Conservation (phyloP, 192 early-diverging fungal genomes). For the Chytriomyces sp. region DNA sequence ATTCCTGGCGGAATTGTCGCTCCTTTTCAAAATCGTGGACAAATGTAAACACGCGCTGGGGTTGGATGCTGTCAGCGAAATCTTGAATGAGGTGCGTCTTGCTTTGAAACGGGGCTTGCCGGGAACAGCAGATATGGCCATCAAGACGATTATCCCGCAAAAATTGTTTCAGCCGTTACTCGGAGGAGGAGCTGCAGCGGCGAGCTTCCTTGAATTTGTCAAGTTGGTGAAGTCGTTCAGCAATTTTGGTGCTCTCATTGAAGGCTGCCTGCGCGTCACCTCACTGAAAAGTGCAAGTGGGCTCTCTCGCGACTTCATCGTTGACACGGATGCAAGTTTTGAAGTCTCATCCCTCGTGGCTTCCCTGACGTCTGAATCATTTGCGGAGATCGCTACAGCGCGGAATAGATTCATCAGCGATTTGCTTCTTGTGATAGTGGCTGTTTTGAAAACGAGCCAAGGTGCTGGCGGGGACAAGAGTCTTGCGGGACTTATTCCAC, state of each 20-base stretch:
- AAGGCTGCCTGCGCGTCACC: not conserved
- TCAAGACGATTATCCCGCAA: not conserved
- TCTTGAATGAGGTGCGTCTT: not conserved
- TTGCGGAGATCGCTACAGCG: conserved; percentile 1
- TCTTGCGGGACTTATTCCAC: not conserved
- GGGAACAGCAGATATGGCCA: not conserved
- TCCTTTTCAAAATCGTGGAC: no score
- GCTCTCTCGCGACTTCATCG: no score
- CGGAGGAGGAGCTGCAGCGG: not conserved
- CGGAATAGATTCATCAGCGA: not conserved
- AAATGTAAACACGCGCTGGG: no score
- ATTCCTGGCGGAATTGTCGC: no score
- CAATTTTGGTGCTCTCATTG: not conserved
- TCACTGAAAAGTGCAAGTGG: not conserved
- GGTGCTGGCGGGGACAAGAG: not conserved
- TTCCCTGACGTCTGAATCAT: not conserved
- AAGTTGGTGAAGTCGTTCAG: conserved; percentile 8
- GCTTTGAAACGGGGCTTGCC: not conserved
- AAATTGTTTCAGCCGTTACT: not conserved
- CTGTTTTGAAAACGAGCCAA: not conserved
- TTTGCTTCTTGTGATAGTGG: not conserved
- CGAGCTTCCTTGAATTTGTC: not conserved
- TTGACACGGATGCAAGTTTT: no score
- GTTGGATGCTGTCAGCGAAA: not conserved
- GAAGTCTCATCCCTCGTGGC: not conserved